Percentiles rank a stretch among this genome's conserved stretches.
Evolutionary conservation across 2,329 filamentous ascomycete species (phyloP).

Genomic region (Thelonectria rubi): DNA sequence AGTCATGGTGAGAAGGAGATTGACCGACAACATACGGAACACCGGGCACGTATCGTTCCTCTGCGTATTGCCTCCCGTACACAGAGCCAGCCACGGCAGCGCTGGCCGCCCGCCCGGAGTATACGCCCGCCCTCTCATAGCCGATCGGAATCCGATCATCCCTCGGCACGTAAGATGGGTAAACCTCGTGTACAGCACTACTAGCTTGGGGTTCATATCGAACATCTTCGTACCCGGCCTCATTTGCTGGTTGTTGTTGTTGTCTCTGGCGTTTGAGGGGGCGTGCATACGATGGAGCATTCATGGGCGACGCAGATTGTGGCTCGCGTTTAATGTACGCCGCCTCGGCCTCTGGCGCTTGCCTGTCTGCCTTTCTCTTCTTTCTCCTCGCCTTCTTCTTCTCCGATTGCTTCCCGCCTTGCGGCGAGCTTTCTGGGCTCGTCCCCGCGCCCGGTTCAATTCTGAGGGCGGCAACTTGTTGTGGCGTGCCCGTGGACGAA

Average conservation of each 20-base stretch:
- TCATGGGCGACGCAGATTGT: conserved; percentile 68
- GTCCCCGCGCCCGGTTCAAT: conserved; percentile 58
- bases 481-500: conserved; percentile 48
- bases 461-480: conserved; percentile 67
- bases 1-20: conserved; percentile 46
- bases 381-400: conserved; percentile 61
- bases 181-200: conserved; percentile 48
- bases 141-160: conserved; percentile 46
- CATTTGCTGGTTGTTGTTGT: conserved; percentile 50
- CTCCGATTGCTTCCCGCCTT: conserved; percentile 57
- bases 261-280: conserved; percentile 67
- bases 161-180: conserved; percentile 42
- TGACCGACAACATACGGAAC: conserved; percentile 47
- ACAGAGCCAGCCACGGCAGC: conserved; percentile 41
- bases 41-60: conserved; percentile 45
- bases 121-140: conserved; percentile 45
- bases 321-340: conserved; percentile 71
- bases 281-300: conserved; percentile 60
- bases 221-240: conserved; percentile 48
- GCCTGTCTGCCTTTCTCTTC: conserved; percentile 63
- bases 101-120: conserved; percentile 40
- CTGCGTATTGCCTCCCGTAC: conserved; percentile 47
- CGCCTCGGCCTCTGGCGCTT: conserved; percentile 56
- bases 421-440: conserved; percentile 69
- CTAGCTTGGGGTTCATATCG: conserved; percentile 53